Conservation (phyloP, 108 stramenopile genomes). For the Skeletonema marinoi region DNA sequence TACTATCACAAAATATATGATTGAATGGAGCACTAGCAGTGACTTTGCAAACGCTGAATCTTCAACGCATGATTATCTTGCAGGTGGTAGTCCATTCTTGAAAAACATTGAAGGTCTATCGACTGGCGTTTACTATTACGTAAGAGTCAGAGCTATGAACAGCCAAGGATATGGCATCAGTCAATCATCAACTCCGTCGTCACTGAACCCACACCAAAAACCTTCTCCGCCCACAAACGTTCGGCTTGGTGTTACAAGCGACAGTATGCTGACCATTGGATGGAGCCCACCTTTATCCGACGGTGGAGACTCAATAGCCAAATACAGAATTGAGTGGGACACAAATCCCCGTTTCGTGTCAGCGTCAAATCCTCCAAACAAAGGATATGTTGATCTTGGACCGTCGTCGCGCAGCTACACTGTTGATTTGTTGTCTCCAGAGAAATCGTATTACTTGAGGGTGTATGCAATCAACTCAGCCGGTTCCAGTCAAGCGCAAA, state of each 20-base stretch:
- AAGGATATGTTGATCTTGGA: constrained; percentile 62
- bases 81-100: constrained; percentile 80
- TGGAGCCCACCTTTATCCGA: constrained; percentile 56
- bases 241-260: constrained; percentile 63
- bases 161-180: constrained; percentile 71
- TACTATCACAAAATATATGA: constrained; percentile 67
- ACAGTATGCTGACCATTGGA: constrained; percentile 81
- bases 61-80: constrained; percentile 53
- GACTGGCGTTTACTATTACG: constrained; percentile 70
- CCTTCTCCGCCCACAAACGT: constrained; percentile 73
- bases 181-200: constrained; percentile 69
- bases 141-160: constrained; percentile 79
- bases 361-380: constrained; percentile 56
- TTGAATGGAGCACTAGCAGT: constrained; percentile 70
- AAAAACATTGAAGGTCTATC: constrained; percentile 65
- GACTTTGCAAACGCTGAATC: constrained; percentile 44
- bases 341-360: constrained; percentile 59
- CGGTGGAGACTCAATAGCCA: constrained; percentile 75
- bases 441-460: constrained; percentile 60
- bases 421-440: constrained; percentile 40
- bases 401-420: constrained; percentile 48
- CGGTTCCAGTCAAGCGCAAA: constrained; percentile 54
- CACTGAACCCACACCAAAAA: constrained; percentile 70
- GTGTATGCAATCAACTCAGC: constrained; percentile 71
- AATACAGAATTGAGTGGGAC: constrained; percentile 90